phyloP scores from a whole-genome alignment of 1,284 basidiomycete genomes.

The Fomitiporia mediterranea region DNA sequence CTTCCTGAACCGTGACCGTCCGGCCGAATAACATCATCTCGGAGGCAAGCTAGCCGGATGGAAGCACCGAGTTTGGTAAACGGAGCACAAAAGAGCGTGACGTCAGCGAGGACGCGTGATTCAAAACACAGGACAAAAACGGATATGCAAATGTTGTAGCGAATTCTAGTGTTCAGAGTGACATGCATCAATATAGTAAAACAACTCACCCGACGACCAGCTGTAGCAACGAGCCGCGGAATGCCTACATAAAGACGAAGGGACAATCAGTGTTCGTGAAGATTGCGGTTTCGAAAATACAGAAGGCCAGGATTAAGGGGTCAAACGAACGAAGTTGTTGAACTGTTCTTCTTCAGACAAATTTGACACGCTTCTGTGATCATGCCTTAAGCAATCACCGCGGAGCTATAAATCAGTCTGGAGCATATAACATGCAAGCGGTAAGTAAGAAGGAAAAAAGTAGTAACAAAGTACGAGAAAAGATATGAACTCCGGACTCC shows the following conservation, averaged over 20 bases:
- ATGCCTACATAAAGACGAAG: constrained; percentile 1
- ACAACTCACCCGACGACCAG: constrained; percentile 60
- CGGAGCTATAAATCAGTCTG: neutral
- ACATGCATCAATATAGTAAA: neutral
- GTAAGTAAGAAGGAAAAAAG: neutral
- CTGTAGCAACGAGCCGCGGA: constrained; percentile 37
- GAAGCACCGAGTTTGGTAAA: neutral
- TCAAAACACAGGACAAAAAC: no score
- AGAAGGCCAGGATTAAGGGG: no score
- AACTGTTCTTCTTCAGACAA: no score
- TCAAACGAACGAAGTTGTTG: no score
- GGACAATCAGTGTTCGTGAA: neutral
- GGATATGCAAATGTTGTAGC: no score
- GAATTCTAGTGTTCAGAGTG: neutral
- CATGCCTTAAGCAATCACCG: no score
- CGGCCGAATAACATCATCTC: constrained; percentile 75
- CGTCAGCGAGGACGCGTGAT: neutral
- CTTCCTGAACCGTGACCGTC: constrained; percentile 62
- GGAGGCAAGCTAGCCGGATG: constrained; percentile 59
- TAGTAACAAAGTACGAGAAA: no score
- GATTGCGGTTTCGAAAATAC: neutral
- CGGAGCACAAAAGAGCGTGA: neutral
- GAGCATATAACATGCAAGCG: neutral
- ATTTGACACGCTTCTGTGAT: no score
- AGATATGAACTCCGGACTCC: no score